Base-by-base conservation (phyloP, 305 asterid species). In the Ajuga reptans region DNA sequence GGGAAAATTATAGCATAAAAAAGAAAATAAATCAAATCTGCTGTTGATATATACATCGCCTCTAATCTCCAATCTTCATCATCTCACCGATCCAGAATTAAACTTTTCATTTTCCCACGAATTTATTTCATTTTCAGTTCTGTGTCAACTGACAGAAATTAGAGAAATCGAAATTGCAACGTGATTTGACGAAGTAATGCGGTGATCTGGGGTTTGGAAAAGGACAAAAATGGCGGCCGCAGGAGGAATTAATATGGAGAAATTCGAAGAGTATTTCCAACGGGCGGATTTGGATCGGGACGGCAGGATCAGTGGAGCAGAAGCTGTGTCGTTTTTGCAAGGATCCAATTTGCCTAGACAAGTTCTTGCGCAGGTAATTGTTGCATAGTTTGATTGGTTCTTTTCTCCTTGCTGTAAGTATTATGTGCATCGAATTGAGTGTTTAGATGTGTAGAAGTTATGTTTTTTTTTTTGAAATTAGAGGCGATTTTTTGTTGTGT, bases 231-330 rank as follows among this genome's bases (percentile, higher is more conserved):
- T 63, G 80, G 78, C 83, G 47, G 80, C 88, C 71, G 96, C 88
- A 82, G 36, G 66, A 16, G 64, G 29, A 58, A 47, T 5, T 14
- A 37, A 39, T 59, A 59, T 59, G 66, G 50, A 59, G 33, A 59
- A 59, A 59, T 59, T 59, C 33, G 66, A 59, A 50, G 86, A 75
- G 42, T 90, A 68, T 72, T 90, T 90, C 52, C 72, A 66, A 21
- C 7, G 87, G 78, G 98, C 98, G 36, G 96, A 91, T 84, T 68
- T 84, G 86, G 92, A 91, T 86, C 95, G 87, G 36, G 98, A 91
- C 74, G 96, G 96, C 45, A 85, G 84, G 77, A 86, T 91, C 78
- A 87, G 92, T 68, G 98, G 98, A 65, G 87, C 62, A 71, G 98
- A 91, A 83, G 98, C 95, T 73, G 98, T 91, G 61, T 41, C 75